These are phyloP conservation scores for Ogataea saltuana DNA, from an alignment of 805 yeast genomes.

Conservation along the genomic window DNA sequence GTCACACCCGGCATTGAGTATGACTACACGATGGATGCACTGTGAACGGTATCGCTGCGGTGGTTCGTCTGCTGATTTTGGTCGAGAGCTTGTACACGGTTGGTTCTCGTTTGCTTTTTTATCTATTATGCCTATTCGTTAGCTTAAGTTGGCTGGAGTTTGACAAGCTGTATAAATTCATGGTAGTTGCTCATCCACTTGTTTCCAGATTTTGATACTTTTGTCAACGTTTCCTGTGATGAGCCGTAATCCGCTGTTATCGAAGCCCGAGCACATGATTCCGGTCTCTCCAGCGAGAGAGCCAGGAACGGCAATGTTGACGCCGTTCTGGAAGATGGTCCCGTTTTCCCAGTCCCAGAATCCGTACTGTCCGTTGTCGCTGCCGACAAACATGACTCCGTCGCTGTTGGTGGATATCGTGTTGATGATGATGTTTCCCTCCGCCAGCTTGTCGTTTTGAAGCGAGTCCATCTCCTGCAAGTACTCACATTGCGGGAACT, in stretches of 20 bases:
- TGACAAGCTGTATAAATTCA: constrained; percentile 1
- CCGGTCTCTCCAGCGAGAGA: constrained; percentile 66
- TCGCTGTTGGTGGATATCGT: constrained; percentile 63
- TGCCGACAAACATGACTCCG: constrained; percentile 73
- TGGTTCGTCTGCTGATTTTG: neutral
- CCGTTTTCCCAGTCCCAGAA: constrained; percentile 82
- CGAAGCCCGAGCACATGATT: constrained; percentile 71
- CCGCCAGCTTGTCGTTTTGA: constrained; percentile 34
- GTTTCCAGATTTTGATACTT: constrained; percentile 74
- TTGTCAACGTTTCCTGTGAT: constrained; percentile 92
- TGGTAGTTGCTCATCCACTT: constrained; percentile 33
- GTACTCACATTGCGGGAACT: constrained; percentile 72
- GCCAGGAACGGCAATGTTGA: constrained; percentile 66
- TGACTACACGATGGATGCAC: constrained; percentile 97
- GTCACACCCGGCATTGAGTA: constrained; percentile 98
- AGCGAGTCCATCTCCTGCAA: constrained; percentile 52
- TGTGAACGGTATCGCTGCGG: constrained; percentile 35
- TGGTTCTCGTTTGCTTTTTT: neutral
- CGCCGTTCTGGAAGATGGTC: constrained; percentile 52
- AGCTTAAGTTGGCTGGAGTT: no score
- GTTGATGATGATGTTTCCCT: constrained; percentile 55
- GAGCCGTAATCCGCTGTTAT: constrained; percentile 74
- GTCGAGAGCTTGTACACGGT: no score
- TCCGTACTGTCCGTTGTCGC: constrained; percentile 76
- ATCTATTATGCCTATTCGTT: neutral